Percentiles rank a stretch among this genome's conserved stretches.
Conservation (phyloP, 768 basidiomycete species). For the Tylopilus intermedius region DNA sequence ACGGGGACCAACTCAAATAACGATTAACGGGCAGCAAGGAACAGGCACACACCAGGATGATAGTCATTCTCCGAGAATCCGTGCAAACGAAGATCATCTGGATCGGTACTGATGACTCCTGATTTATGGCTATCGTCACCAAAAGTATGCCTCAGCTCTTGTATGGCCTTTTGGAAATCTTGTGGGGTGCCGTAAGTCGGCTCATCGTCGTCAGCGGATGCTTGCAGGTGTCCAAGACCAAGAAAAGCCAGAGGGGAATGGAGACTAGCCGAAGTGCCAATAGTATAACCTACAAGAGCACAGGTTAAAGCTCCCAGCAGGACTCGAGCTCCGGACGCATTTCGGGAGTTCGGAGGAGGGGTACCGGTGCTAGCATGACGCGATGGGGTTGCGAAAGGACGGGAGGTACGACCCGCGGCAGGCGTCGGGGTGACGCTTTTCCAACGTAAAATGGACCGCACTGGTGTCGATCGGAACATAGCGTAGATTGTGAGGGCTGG, state of each 20-base stretch:
- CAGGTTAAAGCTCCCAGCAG: slow-evolving; percentile 18
- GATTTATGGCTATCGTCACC: neutral
- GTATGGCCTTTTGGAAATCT: slow-evolving; percentile 52
- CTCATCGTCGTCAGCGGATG: slow-evolving; percentile 7
- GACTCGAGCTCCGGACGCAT: neutral
- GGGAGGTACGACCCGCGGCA: neutral
- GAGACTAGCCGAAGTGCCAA: slow-evolving; percentile 12
- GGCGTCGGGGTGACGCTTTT: neutral
- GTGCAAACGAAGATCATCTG: slow-evolving; percentile 47
- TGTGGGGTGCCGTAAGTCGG: slow-evolving; percentile 45
- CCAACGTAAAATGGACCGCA: slow-evolving; percentile 4
- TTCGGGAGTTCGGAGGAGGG: neutral
- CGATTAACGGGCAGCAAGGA: neutral
- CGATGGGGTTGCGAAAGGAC: neutral
- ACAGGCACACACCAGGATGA: slow-evolving; percentile 39
- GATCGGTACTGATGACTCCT: slow-evolving; percentile 43
- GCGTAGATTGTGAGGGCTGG: neutral
- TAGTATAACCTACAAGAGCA: slow-evolving; percentile 18
- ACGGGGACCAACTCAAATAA: neutral
- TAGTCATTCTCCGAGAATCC: slow-evolving; percentile 52
- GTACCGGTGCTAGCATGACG: slow-evolving; percentile 11
- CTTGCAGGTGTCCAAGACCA: slow-evolving; percentile 1
- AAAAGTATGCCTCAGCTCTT: slow-evolving; percentile 43
- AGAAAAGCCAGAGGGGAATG: slow-evolving; percentile 7
- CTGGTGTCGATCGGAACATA: slow-evolving; percentile 12